Evolutionary conservation across 345 rosid species (phyloP).

Genomic region (Clarkia xantiana): DNA sequence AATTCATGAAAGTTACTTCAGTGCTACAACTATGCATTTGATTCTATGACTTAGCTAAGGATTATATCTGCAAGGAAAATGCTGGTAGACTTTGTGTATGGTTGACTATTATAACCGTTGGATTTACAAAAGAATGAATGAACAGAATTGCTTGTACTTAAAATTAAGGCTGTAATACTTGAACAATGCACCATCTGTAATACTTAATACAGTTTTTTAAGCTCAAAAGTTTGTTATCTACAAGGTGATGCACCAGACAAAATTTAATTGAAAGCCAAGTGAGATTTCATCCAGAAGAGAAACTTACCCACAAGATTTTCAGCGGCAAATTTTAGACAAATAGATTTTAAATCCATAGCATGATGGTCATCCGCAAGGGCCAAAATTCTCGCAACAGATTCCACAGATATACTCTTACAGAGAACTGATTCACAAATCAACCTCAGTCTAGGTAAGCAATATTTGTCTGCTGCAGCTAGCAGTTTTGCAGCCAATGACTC

Average conservation of each 20-base stretch:
- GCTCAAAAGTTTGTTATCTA: too few species aligned
- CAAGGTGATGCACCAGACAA: not conserved
- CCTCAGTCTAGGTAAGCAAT: conserved; percentile 65
- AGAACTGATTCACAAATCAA: conserved; percentile 76
- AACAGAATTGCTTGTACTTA: too few species aligned
- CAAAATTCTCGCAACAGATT: conserved; percentile 56
- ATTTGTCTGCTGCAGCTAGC: conserved; percentile 77
- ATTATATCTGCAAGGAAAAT: too few species aligned
- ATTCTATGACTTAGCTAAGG: too few species aligned
- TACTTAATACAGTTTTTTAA: too few species aligned
- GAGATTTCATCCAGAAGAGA: conserved; percentile 1
- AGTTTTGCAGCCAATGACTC: conserved; percentile 61
- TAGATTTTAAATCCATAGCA: conserved; percentile 65
- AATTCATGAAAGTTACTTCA: too few species aligned
- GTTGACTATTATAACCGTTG: too few species aligned
- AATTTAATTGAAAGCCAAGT: not conserved
- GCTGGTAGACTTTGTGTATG: too few species aligned
- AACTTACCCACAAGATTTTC: conserved; percentile 73
- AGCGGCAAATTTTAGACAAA: conserved; percentile 82
- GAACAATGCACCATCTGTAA: too few species aligned
- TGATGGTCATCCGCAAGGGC: conserved; percentile 68
- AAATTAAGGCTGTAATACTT: too few species aligned
- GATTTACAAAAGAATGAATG: too few species aligned
- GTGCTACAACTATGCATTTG: too few species aligned
- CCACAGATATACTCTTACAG: conserved; percentile 72